A percentile compares a stretch with the other conserved stretches of the same genome.
These are phyloP conservation scores for Laburnicola sp. DNA, from an alignment of 2,329 filamentous ascomycete species.

Conservation along the genomic window DNA sequence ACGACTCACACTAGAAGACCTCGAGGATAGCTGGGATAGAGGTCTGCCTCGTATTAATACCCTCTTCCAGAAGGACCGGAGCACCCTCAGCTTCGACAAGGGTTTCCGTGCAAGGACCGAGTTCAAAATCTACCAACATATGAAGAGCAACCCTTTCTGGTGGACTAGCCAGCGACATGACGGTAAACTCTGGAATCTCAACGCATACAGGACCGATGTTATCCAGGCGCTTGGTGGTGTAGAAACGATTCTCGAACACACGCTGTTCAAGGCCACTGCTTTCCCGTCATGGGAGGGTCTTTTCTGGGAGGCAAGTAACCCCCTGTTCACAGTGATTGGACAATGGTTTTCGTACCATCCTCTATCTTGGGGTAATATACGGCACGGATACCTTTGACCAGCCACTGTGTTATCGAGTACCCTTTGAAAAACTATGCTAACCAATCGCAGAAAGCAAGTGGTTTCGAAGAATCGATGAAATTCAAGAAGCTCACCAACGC, in stretches of 20 bases:
- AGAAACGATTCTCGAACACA: constrained; percentile 96
- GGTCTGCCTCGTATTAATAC: constrained; percentile 98
- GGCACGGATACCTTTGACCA: background rate
- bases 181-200: constrained; percentile 96
- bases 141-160: constrained; percentile 99
- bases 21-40: constrained; percentile 98
- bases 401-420: background rate
- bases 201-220: constrained; percentile 93
- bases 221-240: constrained; percentile 96
- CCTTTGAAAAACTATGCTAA: constrained; percentile 4
- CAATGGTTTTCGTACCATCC: constrained; percentile 54
- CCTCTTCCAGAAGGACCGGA: constrained; percentile 96
- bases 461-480: constrained; percentile 70
- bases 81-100: constrained; percentile 96
- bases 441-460: constrained; percentile 9
- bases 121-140: constrained; percentile 97
- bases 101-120: constrained; percentile 93
- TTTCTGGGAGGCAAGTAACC: constrained; percentile 69
- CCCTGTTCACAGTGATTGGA: background rate
- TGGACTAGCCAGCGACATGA: constrained; percentile 98
- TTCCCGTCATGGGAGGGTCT: constrained; percentile 97
- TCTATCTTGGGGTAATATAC: too few species aligned
- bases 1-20: constrained; percentile 87
- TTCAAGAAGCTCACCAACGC: constrained; percentile 99
- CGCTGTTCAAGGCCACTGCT: constrained; percentile 92